phyloP scores from a whole-genome alignment of 2,329 filamentous ascomycete species.

The Septoria linicola region DNA sequence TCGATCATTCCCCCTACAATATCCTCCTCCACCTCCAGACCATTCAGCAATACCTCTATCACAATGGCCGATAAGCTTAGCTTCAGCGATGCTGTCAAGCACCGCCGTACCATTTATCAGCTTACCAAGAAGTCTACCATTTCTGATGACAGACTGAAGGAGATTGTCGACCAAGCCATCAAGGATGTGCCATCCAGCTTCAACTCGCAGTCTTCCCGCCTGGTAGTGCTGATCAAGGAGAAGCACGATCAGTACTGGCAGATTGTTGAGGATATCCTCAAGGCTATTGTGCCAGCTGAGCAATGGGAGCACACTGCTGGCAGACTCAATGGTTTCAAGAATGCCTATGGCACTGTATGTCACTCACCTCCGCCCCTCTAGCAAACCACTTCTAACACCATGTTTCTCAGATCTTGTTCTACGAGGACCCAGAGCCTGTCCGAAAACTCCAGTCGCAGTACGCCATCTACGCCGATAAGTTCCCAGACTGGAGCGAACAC shows the following conservation, averaged over 20 bases:
- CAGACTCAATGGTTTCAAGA: slow-evolving; percentile 62
- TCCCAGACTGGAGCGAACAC: slow-evolving; percentile 74
- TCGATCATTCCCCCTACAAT: neutral
- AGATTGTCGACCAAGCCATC: slow-evolving; percentile 61
- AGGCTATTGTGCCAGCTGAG: slow-evolving; percentile 66
- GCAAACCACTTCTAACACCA: no score
- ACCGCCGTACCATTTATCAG: slow-evolving; percentile 60
- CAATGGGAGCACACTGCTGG: slow-evolving; percentile 55
- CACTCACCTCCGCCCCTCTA: no score
- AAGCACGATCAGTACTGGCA: slow-evolving; percentile 91
- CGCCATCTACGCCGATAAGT: slow-evolving; percentile 73
- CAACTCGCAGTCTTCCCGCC: slow-evolving; percentile 82
- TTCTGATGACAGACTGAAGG: slow-evolving; percentile 66
- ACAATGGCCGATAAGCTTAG: slow-evolving; percentile 42
- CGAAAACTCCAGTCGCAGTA: slow-evolving; percentile 66
- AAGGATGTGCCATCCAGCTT: slow-evolving; percentile 74
- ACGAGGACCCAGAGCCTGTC: slow-evolving; percentile 71
- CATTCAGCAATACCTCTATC: slow-evolving; percentile 16
- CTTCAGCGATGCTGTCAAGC: slow-evolving; percentile 64
- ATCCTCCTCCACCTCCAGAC: slow-evolving; percentile 1
- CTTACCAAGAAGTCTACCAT: slow-evolving; percentile 62
- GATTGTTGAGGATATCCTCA: slow-evolving; percentile 63
- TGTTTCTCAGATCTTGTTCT: slow-evolving; percentile 68
- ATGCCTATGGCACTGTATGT: slow-evolving; percentile 71
- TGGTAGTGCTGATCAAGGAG: slow-evolving; percentile 73